Conservation (phyloP, 495 filamentous ascomycete species). For the Pyrenula aspistea region DNA sequence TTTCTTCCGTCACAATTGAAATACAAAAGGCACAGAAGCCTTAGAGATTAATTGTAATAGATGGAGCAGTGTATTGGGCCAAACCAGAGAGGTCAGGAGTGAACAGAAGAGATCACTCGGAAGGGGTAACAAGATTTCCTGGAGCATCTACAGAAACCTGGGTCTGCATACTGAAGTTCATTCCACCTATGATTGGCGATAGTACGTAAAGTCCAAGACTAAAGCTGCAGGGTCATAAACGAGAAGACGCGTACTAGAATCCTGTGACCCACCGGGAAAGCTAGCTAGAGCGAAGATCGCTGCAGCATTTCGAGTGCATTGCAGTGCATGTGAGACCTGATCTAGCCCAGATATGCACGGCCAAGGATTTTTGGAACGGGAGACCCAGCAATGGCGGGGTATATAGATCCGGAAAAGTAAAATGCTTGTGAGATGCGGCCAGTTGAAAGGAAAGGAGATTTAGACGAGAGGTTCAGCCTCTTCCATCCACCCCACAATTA, state of each 20-base stretch:
- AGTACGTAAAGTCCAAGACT: not conserved
- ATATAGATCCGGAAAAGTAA: too few relatives aligned
- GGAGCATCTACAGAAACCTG: too few relatives aligned
- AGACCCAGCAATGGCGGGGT: too few relatives aligned
- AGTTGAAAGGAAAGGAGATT: not conserved
- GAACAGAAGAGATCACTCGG: too few relatives aligned
- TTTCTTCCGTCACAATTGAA: not conserved
- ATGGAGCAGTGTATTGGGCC: too few relatives aligned
- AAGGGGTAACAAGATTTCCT: too few relatives aligned
- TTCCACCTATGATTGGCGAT: not conserved
- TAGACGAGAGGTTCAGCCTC: too few relatives aligned
- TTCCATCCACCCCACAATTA: not conserved
- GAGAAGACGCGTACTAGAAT: not conserved
- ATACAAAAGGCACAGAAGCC: not conserved
- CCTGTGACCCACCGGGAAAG: not conserved
- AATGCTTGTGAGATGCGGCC: not conserved
- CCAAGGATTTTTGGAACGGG: not conserved
- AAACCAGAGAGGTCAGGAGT: too few relatives aligned
- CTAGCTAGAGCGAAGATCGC: not conserved
- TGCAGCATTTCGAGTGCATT: not conserved
- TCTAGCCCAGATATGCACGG: not conserved
- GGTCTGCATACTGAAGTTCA: too few relatives aligned
- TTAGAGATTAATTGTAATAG: too few relatives aligned
- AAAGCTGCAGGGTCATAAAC: not conserved
- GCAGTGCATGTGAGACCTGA: not conserved